These are phyloP conservation scores for Ustilago hordei DNA, from an alignment of 1,284 basidiomycete genomes.

Conservation along the genomic window DNA sequence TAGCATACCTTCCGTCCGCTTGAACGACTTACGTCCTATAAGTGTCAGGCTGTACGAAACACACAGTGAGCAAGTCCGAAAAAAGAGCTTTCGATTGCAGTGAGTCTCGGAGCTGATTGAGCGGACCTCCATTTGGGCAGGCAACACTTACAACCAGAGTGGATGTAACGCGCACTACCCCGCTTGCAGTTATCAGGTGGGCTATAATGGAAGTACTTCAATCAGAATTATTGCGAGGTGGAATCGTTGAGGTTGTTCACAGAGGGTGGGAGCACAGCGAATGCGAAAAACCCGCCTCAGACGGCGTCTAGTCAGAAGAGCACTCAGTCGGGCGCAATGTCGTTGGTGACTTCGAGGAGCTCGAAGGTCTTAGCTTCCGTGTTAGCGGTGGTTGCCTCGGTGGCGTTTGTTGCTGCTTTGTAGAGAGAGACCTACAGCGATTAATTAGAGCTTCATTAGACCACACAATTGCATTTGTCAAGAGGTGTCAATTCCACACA, in stretches of 20 bases:
- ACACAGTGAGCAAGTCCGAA: too few species aligned
- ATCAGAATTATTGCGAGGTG: conserved; percentile 62
- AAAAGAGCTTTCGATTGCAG: too few species aligned
- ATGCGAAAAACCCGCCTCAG: conserved; percentile 42
- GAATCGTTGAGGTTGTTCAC: conserved; percentile 54
- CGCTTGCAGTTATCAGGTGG: conserved; percentile 58
- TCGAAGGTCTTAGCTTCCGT: not conserved
- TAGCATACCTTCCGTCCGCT: too few species aligned
- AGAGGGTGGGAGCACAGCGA: conserved; percentile 44
- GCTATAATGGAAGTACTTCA: conserved; percentile 53
- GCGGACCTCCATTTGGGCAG: conserved; percentile 43
- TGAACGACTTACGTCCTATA: too few species aligned
- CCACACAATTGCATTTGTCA: not conserved
- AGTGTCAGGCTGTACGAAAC: too few species aligned
- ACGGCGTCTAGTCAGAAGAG: conserved; percentile 9
- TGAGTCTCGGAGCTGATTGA: too few species aligned
- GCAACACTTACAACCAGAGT: conserved; percentile 44
- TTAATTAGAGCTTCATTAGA: not conserved
- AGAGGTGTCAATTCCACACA: not conserved
- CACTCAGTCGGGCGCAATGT: conserved; percentile 6
- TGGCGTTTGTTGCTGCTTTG: conserved; percentile 25
- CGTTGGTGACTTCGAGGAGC: not conserved
- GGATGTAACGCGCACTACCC: conserved; percentile 52
- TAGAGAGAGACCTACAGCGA: not conserved
- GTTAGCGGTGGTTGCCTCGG: not conserved